phyloP scores from a whole-genome alignment of 2,329 filamentous ascomycete species.

The Metarhizium anisopliae region DNA sequence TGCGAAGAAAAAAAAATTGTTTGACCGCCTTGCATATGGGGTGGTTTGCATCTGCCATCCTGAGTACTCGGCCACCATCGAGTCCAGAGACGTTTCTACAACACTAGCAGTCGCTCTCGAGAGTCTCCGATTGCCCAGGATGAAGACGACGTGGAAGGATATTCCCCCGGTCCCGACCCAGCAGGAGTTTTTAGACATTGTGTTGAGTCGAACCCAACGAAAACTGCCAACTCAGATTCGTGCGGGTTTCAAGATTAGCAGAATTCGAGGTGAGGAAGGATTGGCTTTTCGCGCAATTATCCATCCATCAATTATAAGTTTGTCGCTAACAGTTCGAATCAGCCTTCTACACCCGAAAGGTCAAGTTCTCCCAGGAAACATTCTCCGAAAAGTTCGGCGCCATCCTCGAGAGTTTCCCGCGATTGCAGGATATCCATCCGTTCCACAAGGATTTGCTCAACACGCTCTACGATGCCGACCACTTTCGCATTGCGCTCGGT shows the following conservation, averaged over 20 bases:
- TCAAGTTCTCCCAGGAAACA: conserved; percentile 96
- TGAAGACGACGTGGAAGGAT: conserved; percentile 62
- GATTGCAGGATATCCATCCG: conserved; percentile 88
- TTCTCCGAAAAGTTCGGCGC: conserved; percentile 87
- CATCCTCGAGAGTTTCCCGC: conserved; percentile 88
- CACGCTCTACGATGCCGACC: conserved; percentile 96
- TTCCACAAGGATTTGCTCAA: conserved; percentile 82
- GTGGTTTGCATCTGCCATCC: conserved; percentile 12
- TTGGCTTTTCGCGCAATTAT: not conserved
- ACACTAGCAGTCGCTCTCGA: not conserved
- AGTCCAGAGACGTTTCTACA: conserved; percentile 1
- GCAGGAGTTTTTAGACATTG: conserved; percentile 96
- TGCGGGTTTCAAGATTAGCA: conserved; percentile 85
- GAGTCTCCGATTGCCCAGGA: conserved; percentile 26
- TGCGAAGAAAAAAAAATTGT: conserved; percentile 20
- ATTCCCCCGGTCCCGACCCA: conserved; percentile 84
- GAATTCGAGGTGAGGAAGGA: conserved; percentile 57
- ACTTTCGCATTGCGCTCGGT: conserved; percentile 93
- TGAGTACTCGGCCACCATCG: conserved; percentile 6
- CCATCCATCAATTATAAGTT: not conserved
- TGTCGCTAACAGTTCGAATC: conserved; percentile 8
- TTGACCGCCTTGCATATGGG: conserved; percentile 19
- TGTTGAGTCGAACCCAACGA: conserved; percentile 86
- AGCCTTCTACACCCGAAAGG: conserved; percentile 94
- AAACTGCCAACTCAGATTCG: conserved; percentile 92